phyloP scores from a whole-genome alignment of 371 early-diverging fungal species.

The Modicella reniformis region DNA sequence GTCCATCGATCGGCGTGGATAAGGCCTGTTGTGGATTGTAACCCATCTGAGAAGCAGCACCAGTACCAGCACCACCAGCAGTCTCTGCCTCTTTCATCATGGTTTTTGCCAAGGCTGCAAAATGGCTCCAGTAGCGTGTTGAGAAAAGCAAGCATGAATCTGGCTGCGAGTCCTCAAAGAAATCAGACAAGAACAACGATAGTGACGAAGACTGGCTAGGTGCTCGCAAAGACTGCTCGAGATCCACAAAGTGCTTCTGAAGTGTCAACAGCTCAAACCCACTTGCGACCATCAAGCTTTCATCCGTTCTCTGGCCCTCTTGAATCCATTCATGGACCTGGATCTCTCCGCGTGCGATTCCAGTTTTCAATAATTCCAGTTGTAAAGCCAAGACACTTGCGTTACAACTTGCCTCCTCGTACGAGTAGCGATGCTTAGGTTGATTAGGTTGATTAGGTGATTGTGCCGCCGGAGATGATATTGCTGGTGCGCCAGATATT shows the following conservation, averaged over 20 bases:
- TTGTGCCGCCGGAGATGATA: conserved; percentile 8
- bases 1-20: not conserved
- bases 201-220: conserved; percentile 6
- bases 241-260: conserved; percentile 26
- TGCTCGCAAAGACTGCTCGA: conserved; percentile 8
- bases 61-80: no score
- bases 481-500: not conserved
- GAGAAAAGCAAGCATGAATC: conserved; percentile 43
- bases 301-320: conserved; percentile 6
- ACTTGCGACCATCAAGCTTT: conserved; percentile 16
- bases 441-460: conserved; percentile 10
- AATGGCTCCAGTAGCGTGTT: conserved; percentile 43
- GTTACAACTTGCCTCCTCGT: conserved; percentile 47
- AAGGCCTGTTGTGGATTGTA: conserved; percentile 15
- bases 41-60: no score
- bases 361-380: conserved; percentile 29
- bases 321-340: conserved; percentile 30
- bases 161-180: conserved; percentile 34
- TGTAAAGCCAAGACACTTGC: conserved; percentile 38
- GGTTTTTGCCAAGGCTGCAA: conserved; percentile 47
- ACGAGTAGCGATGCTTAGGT: conserved; percentile 32
- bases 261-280: conserved; percentile 33
- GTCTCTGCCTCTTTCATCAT: conserved; percentile 35
- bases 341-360: conserved; percentile 42
- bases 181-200: conserved; percentile 33